Base-by-base conservation (phyloP, 169 alveolate species). In the Plasmodium blacklocki region DNA sequence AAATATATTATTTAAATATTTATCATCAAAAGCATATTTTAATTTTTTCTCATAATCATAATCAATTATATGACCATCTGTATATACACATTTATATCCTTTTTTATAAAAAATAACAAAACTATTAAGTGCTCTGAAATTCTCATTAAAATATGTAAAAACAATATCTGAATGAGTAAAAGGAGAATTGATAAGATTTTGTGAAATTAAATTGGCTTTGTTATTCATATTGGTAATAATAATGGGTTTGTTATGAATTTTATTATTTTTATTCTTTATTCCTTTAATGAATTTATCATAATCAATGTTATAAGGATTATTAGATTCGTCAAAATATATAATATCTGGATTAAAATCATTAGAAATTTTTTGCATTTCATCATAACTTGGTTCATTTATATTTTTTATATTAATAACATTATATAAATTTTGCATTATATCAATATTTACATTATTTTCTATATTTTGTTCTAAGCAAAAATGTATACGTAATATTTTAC, bases 51-150 rank as follows among this genome's bases (percentile, higher is more conserved):
- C 91, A 29, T 29, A 83, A 21, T 83, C 91, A 67, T 83, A 83
- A 8, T n/a, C 49, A 26, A 83, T 83, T 83, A 83, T 56, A 68
- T 68, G 52, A 7, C 91, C 91, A 47, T 63, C 50, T 47, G n/a
- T 43, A 63, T 70, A 32, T 45, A 83, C 23, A 23, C 45, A 21
- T 54, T 67, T 83, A 68, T 18, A 83, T 26, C 91, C 91, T 60
- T 47, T 83, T 67, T 70, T 83, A 62, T 83, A 83, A 67, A 83
- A 68, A 32, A 83, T 67, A 15, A 83, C 50, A 32, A 68, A 47
- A 47, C 91, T 63, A 60, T 83, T 83, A 83, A 32, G 47, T 68
- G 91, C 91, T 9, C 91, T 64, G 43, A 83, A 63, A 68, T 83
- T 83, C 70, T 83, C 91, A 62, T 83, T 83, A 15, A 47, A 83